Evolutionary conservation across 2,329 filamentous ascomycete species (phyloP), one percentile per base, ranked within the genome.

Genomic region (Trichoderma endophyticum): DNA sequence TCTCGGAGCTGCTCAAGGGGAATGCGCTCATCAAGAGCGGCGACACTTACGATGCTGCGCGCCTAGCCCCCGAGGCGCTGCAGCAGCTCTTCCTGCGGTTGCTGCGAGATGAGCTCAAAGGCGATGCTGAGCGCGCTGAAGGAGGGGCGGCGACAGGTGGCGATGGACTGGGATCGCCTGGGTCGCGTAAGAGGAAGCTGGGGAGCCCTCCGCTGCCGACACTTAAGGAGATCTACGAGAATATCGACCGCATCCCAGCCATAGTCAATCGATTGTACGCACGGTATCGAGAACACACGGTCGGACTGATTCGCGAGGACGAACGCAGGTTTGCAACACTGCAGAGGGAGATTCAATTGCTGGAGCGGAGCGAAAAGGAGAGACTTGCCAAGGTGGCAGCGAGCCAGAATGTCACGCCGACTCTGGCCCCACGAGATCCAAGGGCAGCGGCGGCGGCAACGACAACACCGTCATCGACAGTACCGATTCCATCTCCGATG

Each of bases 11-110:
- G 73, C 88, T 98, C 74, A 91, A 88, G 81, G 90, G 86, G 78
- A 94, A 97, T 80, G 85, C 88, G 21, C 86, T 94, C 74, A 86
- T 98, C 79, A 90, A 88, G 77, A 86, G 90, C 77, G 90, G 91
- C 81, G 85, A 86, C 59, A 87, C 87, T 39, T 97, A 92, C 83
- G 92, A 97, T 85, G 86, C 88, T 75, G 84, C 86, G 77, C 90
- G 95, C 74, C 83, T 98, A 79, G 92, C 86, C 62, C 90, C 94
- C 8, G 92, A 95, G 81, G 89, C 93, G 57, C 85, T 98, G 75
- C 90, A 93, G 81, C 88, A 92, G 78, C 86, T 96, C 67, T 98
- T 97, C 80, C 83, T 94, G 75, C 87, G 89, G 72, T 83, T 97
- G 72, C 82, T 98, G 79, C 89, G 89, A 75, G 92, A 97, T 75